These are phyloP conservation scores for Scopulariopsis brevicaulis DNA, from an alignment of 2,329 filamentous ascomycete genomes.

Conservation along the genomic window DNA sequence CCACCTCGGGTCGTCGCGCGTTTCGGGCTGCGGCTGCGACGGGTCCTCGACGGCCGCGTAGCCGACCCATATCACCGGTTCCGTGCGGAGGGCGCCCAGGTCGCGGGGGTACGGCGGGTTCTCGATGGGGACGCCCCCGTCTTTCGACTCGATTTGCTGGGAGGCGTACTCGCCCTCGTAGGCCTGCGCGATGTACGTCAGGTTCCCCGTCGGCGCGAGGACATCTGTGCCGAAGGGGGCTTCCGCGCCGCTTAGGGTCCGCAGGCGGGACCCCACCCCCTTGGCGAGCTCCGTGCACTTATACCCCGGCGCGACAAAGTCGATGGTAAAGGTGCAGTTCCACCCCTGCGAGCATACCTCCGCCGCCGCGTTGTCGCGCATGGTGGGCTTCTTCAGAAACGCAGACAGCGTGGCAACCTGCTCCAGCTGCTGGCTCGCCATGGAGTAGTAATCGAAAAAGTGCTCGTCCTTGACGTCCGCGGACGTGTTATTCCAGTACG, in stretches of 20 bases:
- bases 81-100: constrained; percentile 20
- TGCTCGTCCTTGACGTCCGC: constrained; percentile 7
- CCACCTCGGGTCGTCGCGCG: constrained; percentile 13
- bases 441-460: constrained; percentile 21
- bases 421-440: constrained; percentile 12
- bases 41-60: constrained; percentile 15
- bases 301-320: constrained; percentile 22
- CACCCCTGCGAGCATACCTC: constrained; percentile 19
- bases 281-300: constrained; percentile 18
- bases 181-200: constrained; percentile 18
- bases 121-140: constrained; percentile 15
- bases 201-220: constrained; percentile 16
- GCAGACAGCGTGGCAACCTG: constrained; percentile 15
- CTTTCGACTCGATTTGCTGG: constrained; percentile 12
- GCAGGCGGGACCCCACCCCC: constrained; percentile 13
- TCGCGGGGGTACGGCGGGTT: constrained; percentile 11
- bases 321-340: constrained; percentile 21
- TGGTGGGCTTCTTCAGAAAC: constrained; percentile 13
- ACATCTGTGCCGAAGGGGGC: constrained; percentile 15
- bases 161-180: constrained; percentile 15
- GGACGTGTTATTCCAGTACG: constrained; percentile 19
- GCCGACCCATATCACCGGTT: constrained; percentile 24
- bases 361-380: constrained; percentile 13
- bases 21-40: constrained; percentile 9
- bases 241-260: constrained; percentile 11